Evolutionary conservation across 805 yeast genomes (phyloP).

Genomic region (Maudiozyma saulgeensis): DNA sequence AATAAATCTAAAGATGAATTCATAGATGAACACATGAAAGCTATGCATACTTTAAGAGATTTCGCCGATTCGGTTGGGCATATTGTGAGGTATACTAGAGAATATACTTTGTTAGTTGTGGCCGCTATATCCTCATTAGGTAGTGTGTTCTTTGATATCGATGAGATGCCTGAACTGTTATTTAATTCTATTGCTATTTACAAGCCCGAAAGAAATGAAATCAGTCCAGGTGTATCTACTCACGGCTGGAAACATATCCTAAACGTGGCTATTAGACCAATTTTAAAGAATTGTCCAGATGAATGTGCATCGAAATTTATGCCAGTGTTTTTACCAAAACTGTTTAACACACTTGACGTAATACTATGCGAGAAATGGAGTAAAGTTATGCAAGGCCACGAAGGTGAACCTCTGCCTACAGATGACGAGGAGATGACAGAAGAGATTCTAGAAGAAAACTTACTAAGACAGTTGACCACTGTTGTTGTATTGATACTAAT

Average conservation of each 20-base stretch:
- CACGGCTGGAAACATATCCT: constrained; percentile 98
- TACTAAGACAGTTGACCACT: constrained; percentile 85
- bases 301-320: constrained; percentile 58
- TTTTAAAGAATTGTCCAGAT: constrained; percentile 81
- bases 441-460: constrained; percentile 96
- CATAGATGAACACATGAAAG: constrained; percentile 86
- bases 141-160: constrained; percentile 78
- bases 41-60: constrained; percentile 87
- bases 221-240: constrained; percentile 68
- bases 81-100: constrained; percentile 88
- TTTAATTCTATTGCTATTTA: constrained; percentile 74
- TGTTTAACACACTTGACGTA: constrained; percentile 62
- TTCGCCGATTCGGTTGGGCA: constrained; percentile 98
- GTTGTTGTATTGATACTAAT: constrained; percentile 79
- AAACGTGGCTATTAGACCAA: constrained; percentile 76
- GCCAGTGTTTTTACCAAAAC: constrained; percentile 68
- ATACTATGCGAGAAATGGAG: constrained; percentile 72
- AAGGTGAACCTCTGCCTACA: constrained; percentile 41
- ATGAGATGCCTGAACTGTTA: constrained; percentile 62
- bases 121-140: constrained; percentile 86
- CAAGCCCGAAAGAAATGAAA: constrained; percentile 43
- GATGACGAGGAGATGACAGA: constrained; percentile 84
- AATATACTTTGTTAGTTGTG: constrained; percentile 83
- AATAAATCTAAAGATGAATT: constrained; percentile 90
- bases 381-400: constrained; percentile 32